Evolutionary conservation across 2,329 filamentous ascomycete species (phyloP), one percentile per base, ranked within the genome.

Genomic region (Pseudopyricularia cyperi): DNA sequence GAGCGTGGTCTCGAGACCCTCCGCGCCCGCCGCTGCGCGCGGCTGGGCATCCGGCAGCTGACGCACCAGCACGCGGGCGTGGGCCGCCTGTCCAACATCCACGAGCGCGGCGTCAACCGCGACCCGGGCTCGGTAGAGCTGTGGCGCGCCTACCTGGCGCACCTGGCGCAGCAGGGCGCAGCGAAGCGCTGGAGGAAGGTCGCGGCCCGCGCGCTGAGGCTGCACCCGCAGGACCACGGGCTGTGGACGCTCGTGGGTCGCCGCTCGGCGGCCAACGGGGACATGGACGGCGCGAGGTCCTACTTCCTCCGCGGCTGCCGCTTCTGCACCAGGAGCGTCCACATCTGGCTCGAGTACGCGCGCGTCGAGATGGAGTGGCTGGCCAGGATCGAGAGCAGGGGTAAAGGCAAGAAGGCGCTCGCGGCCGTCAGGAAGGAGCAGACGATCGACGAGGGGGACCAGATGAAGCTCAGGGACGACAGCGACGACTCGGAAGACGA

Each of bases 361-460:
- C 84, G 87, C 62, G 76, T 91, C 62, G 93, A 98, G 73, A 89
- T 95, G 81, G 84, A 93, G 56, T 97, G 95, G 74, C 74, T 97
- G 52, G 81, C 79, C 50, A 89, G 87, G 69, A 81, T 97, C 62
- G 82, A 87, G 54, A 42, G 24, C 11, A 44, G 19, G 26, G 50
- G 50, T 26, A 80, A 80, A 55, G 68, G 66, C 6, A 67, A 67
- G 46, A 68, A 70, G 52, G 66, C 65, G 8, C 65, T 65, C 2
- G 65, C 68, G 24, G 63, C 62, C 15, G 56, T 66, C 52, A 61
- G 70, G 47, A 63, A 64, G 17, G 62, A 63, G 46, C 64, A 65
- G 49, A 70, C 73, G 22, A 71, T 72, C 9, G 66, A 66, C 24
- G 73, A 74, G 68, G 68, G 57, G 60, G 68, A 53, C 62, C 73